A percentile compares a stretch with the other conserved stretches of the same genome.
phyloP scores from a whole-genome alignment of 371 early-diverging fungal species.

The Syncephalis fuscata region DNA sequence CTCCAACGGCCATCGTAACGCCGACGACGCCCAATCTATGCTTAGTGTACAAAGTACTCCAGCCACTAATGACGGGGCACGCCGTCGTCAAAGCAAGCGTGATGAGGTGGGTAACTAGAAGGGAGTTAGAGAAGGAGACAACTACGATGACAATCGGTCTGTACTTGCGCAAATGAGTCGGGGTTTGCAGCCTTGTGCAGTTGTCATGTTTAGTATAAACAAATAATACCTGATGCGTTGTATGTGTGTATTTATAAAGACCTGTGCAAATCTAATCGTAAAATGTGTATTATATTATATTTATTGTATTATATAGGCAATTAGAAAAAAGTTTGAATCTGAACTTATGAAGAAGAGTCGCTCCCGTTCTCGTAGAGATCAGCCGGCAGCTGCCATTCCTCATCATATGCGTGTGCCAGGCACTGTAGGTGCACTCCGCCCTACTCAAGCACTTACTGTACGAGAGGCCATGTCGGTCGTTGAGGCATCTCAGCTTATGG shows the following conservation, averaged over 20 bases:
- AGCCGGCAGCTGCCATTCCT: neutral
- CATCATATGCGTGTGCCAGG: constrained; percentile 10
- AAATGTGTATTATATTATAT: no score
- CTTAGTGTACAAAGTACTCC: no score
- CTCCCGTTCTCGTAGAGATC: constrained; percentile 10
- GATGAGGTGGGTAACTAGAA: constrained; percentile 18
- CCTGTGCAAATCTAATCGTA: no score
- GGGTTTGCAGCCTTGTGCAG: no score
- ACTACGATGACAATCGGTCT: no score
- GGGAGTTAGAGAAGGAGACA: neutral
- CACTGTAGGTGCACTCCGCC: constrained; percentile 81
- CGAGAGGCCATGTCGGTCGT: constrained; percentile 72
- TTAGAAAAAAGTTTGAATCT: constrained; percentile 1
- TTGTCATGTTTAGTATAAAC: no score
- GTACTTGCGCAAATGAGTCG: no score
- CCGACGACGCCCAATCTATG: no score
- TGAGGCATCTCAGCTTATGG: constrained; percentile 93
- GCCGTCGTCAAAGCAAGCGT: constrained; percentile 23
- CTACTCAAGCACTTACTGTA: constrained; percentile 75
- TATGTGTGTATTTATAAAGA: no score
- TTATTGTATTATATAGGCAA: no score
- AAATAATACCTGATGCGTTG: no score
- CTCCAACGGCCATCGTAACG: no score
- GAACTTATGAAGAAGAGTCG: constrained; percentile 6
- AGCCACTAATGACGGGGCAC: constrained; percentile 7